Conservation (phyloP, 2,329 filamentous ascomycete species). For the Spiromastix sp. region DNA sequence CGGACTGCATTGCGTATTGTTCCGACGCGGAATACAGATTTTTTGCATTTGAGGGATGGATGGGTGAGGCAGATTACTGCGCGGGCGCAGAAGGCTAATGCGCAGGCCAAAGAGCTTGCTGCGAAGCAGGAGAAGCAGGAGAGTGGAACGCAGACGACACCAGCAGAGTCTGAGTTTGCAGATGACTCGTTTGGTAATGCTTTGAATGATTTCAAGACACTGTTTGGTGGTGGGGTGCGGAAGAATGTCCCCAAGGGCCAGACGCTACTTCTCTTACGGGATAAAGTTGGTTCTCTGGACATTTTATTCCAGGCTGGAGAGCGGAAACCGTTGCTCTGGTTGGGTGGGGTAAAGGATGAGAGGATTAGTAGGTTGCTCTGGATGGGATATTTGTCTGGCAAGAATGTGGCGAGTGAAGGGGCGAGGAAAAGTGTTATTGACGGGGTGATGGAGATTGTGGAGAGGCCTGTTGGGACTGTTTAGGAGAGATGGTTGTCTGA, state of each 20-base stretch:
- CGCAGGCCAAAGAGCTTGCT: slow-evolving; percentile 31
- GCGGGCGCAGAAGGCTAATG: slow-evolving; percentile 50
- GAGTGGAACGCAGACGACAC: slow-evolving; percentile 18
- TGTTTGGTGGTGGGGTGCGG: slow-evolving; percentile 64
- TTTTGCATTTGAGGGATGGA: slow-evolving; percentile 81
- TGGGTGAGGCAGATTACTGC: slow-evolving; percentile 78
- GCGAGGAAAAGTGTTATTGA: slow-evolving; percentile 75
- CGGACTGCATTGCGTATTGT: slow-evolving; percentile 72
- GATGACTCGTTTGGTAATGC: slow-evolving; percentile 68
- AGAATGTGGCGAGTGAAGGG: slow-evolving; percentile 73
- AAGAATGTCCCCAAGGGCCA: slow-evolving; percentile 66
- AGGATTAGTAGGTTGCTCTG: slow-evolving; percentile 71
- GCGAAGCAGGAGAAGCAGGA: slow-evolving; percentile 38
- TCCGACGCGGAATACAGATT: slow-evolving; percentile 89
- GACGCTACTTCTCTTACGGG: slow-evolving; percentile 63
- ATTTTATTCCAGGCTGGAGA: slow-evolving; percentile 52
- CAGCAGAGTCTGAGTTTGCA: slow-evolving; percentile 38
- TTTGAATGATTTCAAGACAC: slow-evolving; percentile 64
- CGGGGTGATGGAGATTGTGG: slow-evolving; percentile 78
- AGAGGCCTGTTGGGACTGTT: slow-evolving; percentile 77
- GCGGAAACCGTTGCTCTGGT: slow-evolving; percentile 37
- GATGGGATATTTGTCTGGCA: slow-evolving; percentile 82
- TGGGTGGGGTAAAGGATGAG: slow-evolving; percentile 70
- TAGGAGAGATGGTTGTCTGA: slow-evolving; percentile 57
- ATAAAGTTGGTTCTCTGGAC: slow-evolving; percentile 53